A percentile compares a stretch with the other conserved stretches of the same genome.
phyloP scores from a whole-genome alignment of 208 protist species.

The Trichomonas tenax region DNA sequence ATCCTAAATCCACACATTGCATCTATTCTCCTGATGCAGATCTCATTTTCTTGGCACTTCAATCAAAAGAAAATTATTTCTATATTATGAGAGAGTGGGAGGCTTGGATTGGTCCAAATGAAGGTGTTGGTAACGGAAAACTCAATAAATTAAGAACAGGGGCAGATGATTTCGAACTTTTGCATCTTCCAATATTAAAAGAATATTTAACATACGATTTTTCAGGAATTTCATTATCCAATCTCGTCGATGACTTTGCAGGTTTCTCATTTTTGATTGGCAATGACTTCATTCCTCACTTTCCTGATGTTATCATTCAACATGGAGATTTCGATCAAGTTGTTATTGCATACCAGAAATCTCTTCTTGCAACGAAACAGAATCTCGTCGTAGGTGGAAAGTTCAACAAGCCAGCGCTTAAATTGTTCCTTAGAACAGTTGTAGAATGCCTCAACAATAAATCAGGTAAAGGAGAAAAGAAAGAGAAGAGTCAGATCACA shows the following conservation, averaged over 20 bases:
- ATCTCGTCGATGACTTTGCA: not conserved
- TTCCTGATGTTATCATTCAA: not conserved
- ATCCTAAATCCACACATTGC: conserved; percentile 60
- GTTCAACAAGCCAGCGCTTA: not conserved
- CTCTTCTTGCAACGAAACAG: not conserved
- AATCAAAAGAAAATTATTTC: not conserved
- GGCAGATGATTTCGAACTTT: not conserved
- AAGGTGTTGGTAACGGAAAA: not conserved
- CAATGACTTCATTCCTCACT: conserved; percentile 20
- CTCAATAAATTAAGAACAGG: not conserved
- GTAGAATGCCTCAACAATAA: not conserved
- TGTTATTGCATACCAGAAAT: not conserved
- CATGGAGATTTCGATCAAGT: not conserved
- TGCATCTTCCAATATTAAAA: not conserved
- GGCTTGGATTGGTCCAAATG: not conserved
- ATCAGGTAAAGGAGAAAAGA: not conserved
- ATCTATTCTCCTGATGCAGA: not conserved
- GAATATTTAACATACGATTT: not conserved
- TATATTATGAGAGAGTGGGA: not conserved
- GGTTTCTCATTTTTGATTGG: not conserved
- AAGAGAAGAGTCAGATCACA: too few relatives aligned
- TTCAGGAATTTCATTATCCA: not conserved
- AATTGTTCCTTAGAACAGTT: not conserved
- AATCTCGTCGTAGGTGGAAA: not conserved
- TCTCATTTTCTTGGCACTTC: not conserved